phyloP scores from a whole-genome alignment of 768 basidiomycete genomes.

The Tulasnella sp. region DNA sequence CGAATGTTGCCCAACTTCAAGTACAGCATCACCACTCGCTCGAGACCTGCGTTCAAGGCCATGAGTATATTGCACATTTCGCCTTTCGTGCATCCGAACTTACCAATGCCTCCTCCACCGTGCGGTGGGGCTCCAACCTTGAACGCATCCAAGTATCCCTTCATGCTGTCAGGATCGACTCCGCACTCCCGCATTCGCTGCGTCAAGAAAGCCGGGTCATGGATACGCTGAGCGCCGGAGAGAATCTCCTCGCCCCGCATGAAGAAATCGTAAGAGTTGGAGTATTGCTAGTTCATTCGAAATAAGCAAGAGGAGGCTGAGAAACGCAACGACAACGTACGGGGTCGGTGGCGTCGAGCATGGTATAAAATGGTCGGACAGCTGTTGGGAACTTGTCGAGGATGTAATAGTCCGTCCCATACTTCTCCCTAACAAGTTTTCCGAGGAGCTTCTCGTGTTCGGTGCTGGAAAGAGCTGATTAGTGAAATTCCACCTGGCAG shows the following conservation, averaged over 20 bases:
- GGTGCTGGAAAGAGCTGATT: conserved; percentile 57
- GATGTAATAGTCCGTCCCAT: conserved; percentile 97
- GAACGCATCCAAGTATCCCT: conserved; percentile 90
- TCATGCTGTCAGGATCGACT: conserved; percentile 89
- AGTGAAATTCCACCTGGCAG: background rate
- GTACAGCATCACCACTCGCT: conserved; percentile 96
- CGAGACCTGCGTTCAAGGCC: conserved; percentile 48
- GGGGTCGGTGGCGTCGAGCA: conserved; percentile 91
- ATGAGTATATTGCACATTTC: background rate
- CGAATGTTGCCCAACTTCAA: conserved; percentile 95
- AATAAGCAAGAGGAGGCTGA: background rate
- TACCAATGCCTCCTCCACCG: conserved; percentile 90
- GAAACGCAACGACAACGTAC: conserved; percentile 41
- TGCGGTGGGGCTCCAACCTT: conserved; percentile 92
- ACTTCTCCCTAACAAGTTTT: conserved; percentile 82
- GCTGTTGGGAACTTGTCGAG: conserved; percentile 98
- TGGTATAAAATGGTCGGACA: conserved; percentile 97
- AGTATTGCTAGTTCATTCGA: conserved; percentile 43
- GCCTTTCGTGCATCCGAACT: conserved; percentile 27
- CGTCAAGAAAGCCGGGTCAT: conserved; percentile 76
- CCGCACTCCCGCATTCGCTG: conserved; percentile 84
- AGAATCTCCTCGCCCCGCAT: conserved; percentile 99
- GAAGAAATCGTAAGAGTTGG: conserved; percentile 99
- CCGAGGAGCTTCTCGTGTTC: conserved; percentile 94
- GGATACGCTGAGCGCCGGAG: conserved; percentile 96